phyloP scores from a whole-genome alignment of 208 protist genomes.

The Blastocrithidia nonstop region DNA sequence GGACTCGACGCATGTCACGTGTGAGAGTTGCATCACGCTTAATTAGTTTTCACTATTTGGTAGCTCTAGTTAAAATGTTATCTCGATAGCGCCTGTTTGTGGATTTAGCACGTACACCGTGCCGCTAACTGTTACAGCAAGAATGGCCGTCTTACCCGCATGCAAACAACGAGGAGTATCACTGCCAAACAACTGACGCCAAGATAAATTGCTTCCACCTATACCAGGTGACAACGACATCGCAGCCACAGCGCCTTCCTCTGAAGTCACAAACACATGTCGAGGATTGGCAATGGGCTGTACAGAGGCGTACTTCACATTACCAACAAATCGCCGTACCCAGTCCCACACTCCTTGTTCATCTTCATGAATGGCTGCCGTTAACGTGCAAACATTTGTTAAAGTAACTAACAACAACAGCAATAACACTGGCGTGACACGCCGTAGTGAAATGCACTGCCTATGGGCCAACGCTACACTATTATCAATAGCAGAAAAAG shows the following conservation, averaged over 20 bases:
- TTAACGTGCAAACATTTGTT: too few relatives aligned
- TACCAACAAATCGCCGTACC: constrained; percentile 51
- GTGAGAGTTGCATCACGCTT: too few relatives aligned
- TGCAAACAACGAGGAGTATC: constrained; percentile 34
- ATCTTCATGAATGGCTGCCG: constrained; percentile 67
- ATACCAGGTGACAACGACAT: background rate
- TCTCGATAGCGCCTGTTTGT: constrained; percentile 29
- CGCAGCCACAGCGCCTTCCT: constrained; percentile 55
- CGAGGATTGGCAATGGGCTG: constrained; percentile 13
- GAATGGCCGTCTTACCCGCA: constrained; percentile 9
- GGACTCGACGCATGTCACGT: too few relatives aligned
- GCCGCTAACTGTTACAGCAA: constrained; percentile 29
- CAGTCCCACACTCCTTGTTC: constrained; percentile 76
- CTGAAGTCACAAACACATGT: constrained; percentile 25
- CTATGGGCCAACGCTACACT: background rate
- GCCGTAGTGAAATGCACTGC: background rate
- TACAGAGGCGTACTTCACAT: constrained; percentile 45
- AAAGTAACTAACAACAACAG: too few relatives aligned
- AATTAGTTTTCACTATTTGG: too few relatives aligned
- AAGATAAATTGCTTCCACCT: constrained; percentile 18
- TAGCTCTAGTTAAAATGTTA: constrained; percentile 16
- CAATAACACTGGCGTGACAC: too few relatives aligned
- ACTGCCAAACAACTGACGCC: constrained; percentile 36
- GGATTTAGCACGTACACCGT: constrained; percentile 30
- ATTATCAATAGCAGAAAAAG: background rate